Conservation (phyloP, 1,284 basidiomycete species). For the Schizopora paradoxa region DNA sequence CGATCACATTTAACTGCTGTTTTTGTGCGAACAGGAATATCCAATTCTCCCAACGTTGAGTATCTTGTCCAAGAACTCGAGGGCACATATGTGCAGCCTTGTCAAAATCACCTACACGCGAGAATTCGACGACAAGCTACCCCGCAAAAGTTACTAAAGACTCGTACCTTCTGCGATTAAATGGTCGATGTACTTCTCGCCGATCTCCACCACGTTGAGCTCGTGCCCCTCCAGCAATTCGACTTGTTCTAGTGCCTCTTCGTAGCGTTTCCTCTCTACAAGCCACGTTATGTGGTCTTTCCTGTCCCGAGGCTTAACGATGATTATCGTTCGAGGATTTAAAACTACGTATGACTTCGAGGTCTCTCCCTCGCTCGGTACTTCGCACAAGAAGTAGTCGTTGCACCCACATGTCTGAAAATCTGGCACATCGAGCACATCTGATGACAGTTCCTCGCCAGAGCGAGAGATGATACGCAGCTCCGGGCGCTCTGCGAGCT, state of each 20-base stretch:
- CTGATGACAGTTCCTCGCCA: slow-evolving; percentile 87
- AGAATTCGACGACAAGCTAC: slow-evolving; percentile 6
- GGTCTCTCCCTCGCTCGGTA: slow-evolving; percentile 26
- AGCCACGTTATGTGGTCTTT: slow-evolving; percentile 93
- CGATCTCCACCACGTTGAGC: slow-evolving; percentile 71
- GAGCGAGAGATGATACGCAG: slow-evolving; percentile 84
- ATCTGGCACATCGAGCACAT: slow-evolving; percentile 76
- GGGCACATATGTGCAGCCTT: slow-evolving; percentile 86
- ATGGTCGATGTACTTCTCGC: slow-evolving; percentile 79
- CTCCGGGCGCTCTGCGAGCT: slow-evolving; percentile 85
- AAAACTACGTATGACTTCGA: slow-evolving; percentile 64
- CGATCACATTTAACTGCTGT: slow-evolving; percentile 56
- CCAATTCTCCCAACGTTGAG: slow-evolving; percentile 90
- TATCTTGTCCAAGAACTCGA: slow-evolving; percentile 79
- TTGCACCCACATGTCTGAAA: slow-evolving; percentile 89
- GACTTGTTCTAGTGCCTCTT: slow-evolving; percentile 84
- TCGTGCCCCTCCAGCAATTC: slow-evolving; percentile 49
- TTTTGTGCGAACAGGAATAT: slow-evolving; percentile 89
- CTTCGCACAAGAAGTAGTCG: slow-evolving; percentile 75
- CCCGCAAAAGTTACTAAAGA: not conserved
- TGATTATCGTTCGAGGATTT: slow-evolving; percentile 81
- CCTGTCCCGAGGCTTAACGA: slow-evolving; percentile 82
- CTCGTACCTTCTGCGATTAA: slow-evolving; percentile 66
- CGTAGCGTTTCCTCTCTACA: slow-evolving; percentile 79
- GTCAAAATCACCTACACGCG: slow-evolving; percentile 58